phyloP scores from a whole-genome alignment of 2,329 filamentous ascomycete species.

The Penicillium sp. region DNA sequence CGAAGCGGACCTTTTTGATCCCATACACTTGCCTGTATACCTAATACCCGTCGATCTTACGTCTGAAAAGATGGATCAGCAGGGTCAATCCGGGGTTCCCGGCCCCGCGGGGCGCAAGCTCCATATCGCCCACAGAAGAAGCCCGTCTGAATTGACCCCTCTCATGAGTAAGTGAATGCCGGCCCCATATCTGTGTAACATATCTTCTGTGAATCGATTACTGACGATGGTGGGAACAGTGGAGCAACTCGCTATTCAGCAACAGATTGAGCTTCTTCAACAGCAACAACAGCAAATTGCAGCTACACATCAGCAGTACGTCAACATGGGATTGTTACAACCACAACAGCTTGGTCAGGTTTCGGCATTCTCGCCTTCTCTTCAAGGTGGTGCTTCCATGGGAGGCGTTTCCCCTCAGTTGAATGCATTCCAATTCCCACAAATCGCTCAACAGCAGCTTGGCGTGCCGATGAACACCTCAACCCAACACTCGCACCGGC shows the following conservation, averaged over 20 bases:
- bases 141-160: conserved; percentile 91
- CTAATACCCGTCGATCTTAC: no score
- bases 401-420: conserved; percentile 64
- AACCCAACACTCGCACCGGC: conserved; percentile 79
- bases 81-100: conserved; percentile 47
- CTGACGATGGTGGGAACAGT: no score
- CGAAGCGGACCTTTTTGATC: no score
- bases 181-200: no score
- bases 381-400: conserved; percentile 62
- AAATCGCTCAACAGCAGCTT: conserved; percentile 63
- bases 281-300: conserved; percentile 97
- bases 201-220: no score
- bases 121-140: conserved; percentile 94
- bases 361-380: no score
- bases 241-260: conserved; percentile 95
- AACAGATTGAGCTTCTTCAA: conserved; percentile 94
- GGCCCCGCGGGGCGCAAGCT: conserved; percentile 80
- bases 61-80: conserved; percentile 53
- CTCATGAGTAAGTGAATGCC: conserved; percentile 74
- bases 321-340: conserved; percentile 91
- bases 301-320: conserved; percentile 91
- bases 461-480: conserved; percentile 66
- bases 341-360: conserved; percentile 71
- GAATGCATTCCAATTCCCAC: conserved; percentile 81
- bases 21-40: conserved; percentile 20